Evolutionary conservation across 2,329 filamentous ascomycete species (phyloP).

Genomic region (Mycosphaerella sp.): DNA sequence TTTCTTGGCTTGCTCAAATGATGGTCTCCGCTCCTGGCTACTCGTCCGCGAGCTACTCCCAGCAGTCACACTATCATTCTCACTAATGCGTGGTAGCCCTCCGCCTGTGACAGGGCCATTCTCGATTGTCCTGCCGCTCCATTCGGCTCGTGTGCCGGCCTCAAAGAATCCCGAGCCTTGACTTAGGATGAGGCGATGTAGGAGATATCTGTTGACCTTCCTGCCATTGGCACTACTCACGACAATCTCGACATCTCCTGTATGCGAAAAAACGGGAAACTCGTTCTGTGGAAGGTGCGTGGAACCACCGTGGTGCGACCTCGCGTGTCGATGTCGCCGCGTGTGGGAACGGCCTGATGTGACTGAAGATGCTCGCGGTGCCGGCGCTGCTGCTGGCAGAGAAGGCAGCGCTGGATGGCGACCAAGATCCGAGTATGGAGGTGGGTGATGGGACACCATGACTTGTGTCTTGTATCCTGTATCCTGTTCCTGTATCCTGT

Average conservation of each 20-base stretch:
- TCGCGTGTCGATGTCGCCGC: conserved; percentile 67
- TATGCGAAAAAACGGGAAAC: conserved; percentile 84
- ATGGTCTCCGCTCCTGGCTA: conserved; percentile 33
- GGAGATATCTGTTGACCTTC: conserved; percentile 74
- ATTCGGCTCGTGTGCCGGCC: conserved; percentile 45
- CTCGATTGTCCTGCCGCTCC: conserved; percentile 24
- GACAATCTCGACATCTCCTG: conserved; percentile 86
- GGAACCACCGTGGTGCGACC: conserved; percentile 69
- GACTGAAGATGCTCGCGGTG: conserved; percentile 41
- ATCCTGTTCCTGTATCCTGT: neutral
- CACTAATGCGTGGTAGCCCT: conserved; percentile 24
- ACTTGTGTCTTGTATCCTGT: neutral
- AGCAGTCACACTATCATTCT: conserved; percentile 26
- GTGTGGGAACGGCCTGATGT: conserved; percentile 53
- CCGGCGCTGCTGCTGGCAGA: neutral
- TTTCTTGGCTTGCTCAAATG: conserved; percentile 43
- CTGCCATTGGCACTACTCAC: conserved; percentile 56
- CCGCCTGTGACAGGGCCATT: conserved; percentile 7
- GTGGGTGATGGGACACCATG: conserved; percentile 26
- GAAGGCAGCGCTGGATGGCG: conserved; percentile 12
- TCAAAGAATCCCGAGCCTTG: conserved; percentile 95
- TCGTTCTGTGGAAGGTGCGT: conserved; percentile 70
- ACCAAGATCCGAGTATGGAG: conserved; percentile 22
- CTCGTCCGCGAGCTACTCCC: conserved; percentile 35
- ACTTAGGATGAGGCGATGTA: conserved; percentile 79